phyloP scores from a whole-genome alignment of 768 basidiomycete genomes.

The Tricholoma saponaceum region DNA sequence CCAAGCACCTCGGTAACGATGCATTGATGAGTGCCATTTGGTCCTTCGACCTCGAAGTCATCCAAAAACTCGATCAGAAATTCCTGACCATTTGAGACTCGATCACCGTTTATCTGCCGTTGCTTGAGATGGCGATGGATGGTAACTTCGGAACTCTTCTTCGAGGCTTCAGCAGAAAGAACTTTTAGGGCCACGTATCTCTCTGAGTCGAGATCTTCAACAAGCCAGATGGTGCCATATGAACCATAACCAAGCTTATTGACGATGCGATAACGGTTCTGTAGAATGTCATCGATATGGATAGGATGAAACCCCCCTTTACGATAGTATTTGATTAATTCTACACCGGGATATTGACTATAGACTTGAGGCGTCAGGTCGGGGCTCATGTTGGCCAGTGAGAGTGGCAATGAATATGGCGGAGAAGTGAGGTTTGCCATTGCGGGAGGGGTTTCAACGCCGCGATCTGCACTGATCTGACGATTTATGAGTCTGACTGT shows the following conservation, averaged over 20 bases:
- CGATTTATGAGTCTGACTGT: too few relatives aligned
- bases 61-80: conserved; percentile 5
- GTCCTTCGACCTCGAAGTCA: conserved; percentile 10
- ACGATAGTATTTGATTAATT: not conserved
- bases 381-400: not conserved
- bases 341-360: not conserved
- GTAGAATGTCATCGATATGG: not conserved
- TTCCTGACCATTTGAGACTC: not conserved
- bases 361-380: not conserved
- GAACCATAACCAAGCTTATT: not conserved
- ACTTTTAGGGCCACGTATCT: not conserved
- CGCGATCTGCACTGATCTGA: too few relatives aligned
- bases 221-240: not conserved
- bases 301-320: not conserved
- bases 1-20: conserved; percentile 11
- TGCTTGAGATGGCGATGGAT: not conserved
- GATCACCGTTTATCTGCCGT: not conserved
- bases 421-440: too few relatives aligned
- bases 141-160: not conserved
- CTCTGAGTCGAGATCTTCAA: not conserved
- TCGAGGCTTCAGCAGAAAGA: not conserved
- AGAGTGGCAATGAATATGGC: too few relatives aligned
- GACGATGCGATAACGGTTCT: not conserved
- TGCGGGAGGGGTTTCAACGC: too few relatives aligned
- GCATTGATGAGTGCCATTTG: conserved; percentile 14